Percentiles rank a stretch among this genome's conserved stretches.
Evolutionary conservation across 352 stramenopile genomes (phyloP).

Genomic region (Globisporangium carolinianum): DNA sequence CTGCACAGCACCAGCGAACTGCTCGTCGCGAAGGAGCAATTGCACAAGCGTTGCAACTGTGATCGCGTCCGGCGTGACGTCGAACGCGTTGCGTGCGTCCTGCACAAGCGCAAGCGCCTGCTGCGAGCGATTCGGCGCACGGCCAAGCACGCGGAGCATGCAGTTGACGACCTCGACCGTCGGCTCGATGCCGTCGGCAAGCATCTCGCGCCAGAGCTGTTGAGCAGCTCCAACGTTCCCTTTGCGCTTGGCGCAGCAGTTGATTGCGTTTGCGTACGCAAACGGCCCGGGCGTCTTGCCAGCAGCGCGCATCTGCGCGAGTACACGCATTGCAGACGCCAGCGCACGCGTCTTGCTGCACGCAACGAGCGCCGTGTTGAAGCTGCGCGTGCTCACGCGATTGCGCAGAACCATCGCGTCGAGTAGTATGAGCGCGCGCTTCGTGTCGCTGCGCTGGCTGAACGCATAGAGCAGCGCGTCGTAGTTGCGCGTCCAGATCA

Average conservation of each 20-base stretch:
- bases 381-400: constrained; percentile 38
- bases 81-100: constrained; percentile 23
- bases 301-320: constrained; percentile 35
- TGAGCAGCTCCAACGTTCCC: constrained; percentile 27
- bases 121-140: constrained; percentile 25
- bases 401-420: constrained; percentile 36
- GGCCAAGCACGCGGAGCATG: constrained; percentile 55
- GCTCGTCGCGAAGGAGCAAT: constrained; percentile 34
- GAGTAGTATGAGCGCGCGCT: constrained; percentile 39
- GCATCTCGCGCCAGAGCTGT: constrained; percentile 38
- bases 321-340: constrained; percentile 23
- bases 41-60: constrained; percentile 36
- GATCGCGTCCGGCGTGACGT: constrained; percentile 28
- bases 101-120: constrained; percentile 24
- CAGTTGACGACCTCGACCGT: constrained; percentile 43
- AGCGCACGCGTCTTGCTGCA: constrained; percentile 46
- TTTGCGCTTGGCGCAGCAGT: constrained; percentile 43
- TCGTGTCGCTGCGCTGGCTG: constrained; percentile 30
- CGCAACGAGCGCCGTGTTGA: constrained; percentile 64
- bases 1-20: constrained; percentile 15
- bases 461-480: constrained; percentile 47
- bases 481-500: constrained; percentile 43
- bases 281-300: constrained; percentile 24
- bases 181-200: constrained; percentile 26
- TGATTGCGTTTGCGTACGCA: constrained; percentile 57